Conservation (phyloP, 345 rosid genomes). For the Corymbia maculata region DNA sequence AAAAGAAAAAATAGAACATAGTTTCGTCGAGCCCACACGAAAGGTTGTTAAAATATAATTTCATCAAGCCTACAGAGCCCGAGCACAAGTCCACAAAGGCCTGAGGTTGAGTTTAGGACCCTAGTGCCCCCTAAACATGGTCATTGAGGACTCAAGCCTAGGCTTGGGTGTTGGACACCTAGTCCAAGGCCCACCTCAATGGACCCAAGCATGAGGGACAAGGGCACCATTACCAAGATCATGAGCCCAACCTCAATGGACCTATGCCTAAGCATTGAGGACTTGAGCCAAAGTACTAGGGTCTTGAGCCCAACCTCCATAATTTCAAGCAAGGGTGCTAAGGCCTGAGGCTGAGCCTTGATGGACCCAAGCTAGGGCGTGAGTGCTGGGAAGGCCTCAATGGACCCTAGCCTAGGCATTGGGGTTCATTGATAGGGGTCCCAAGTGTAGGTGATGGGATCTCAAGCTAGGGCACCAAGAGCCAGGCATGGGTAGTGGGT, state of each 20-base stretch:
- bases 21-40: background rate
- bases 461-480: background rate
- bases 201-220: background rate
- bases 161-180: too few species aligned
- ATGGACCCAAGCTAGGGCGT: background rate
- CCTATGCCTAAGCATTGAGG: background rate
- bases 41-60: background rate
- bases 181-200: background rate
- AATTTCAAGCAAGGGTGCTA: background rate
- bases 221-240: background rate
- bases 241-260: background rate
- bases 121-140: background rate
- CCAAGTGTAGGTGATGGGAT: background rate
- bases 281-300: background rate
- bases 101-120: background rate
- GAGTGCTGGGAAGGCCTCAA: background rate
- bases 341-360: background rate
- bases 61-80: rapidly evolving
- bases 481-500: too few species aligned
- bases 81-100: background rate
- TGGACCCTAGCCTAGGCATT: background rate
- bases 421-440: background rate
- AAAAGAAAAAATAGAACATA: background rate
- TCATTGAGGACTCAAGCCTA: too few species aligned
- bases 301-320: background rate